Base-by-base conservation (phyloP, 192 early-diverging fungal genomes). In the Coemansia sp. region DNA sequence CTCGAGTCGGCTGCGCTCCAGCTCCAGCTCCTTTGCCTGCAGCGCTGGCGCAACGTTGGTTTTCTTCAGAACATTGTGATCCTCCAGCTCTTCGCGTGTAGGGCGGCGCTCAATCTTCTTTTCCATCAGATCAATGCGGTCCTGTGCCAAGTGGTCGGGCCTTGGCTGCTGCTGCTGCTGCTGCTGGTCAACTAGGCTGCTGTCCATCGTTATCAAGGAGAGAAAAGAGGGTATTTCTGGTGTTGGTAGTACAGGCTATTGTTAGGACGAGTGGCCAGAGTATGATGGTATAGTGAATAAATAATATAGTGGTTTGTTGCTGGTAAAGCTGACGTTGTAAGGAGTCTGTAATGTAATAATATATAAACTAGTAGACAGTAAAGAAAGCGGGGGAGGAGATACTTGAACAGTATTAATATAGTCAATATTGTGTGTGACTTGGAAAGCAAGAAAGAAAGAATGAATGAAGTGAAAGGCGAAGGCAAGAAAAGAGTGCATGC, bases 11-110 rank as follows among this genome's bases (percentile, higher is more conserved):
- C 48, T 68, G 55, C 73, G 74, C 26, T 66, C 52, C 6, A 84
- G 69, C 61, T 81, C 67, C 9, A 46, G 39, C 49, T 72, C 57
- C 36, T 49, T 68, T 8, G 72, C 72, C 48, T 84, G 83, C 19
- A 84, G 61, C 2, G 71, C 65, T 6, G 83, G 78, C 0, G 78
- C 78, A 26, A 77, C 69, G n/a, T 40, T 61, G 6, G 75, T 65
- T 15, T 71, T 80, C 66, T 84, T 84, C 41, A 91, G 77, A n/a
- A 91, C 87, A 55, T 90, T 86, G 67, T 76, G 83, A 7, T 84
- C 73, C 18, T 85, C 79, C 12, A 90, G 83, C 49, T 85, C 83
- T 19, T 79, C 73, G 18, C 69, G 72, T 6, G 78, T 76, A 22
- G 88, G 87, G 37, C 88, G 78, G 15, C 84, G 79, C 64, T 85